phyloP scores from a whole-genome alignment of 2,329 filamentous ascomycete genomes.

The Endocalyx cinctus region DNA sequence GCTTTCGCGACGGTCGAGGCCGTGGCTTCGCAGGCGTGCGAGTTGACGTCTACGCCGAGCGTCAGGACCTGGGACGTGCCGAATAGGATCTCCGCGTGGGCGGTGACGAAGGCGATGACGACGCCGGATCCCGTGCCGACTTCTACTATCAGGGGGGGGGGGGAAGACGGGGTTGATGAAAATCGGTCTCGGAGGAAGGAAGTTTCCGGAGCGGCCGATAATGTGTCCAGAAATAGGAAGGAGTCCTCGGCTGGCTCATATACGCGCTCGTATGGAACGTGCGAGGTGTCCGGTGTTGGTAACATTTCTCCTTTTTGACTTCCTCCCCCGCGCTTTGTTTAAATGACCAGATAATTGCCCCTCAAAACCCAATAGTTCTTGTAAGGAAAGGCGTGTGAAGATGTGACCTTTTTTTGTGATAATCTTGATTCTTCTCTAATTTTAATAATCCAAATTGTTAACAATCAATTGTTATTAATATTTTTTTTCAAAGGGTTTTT shows the following conservation, averaged over 20 bases:
- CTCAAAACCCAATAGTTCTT: background rate
- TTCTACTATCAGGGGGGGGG: slow-evolving; percentile 69
- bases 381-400: too few species aligned
- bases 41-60: slow-evolving; percentile 79
- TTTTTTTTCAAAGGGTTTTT: too few species aligned
- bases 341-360: too few species aligned
- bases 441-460: too few species aligned
- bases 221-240: slow-evolving; percentile 86
- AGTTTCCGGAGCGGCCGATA: slow-evolving; percentile 67
- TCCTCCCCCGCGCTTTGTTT: too few species aligned
- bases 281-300: slow-evolving; percentile 87
- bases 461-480: too few species aligned
- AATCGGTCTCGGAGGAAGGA: slow-evolving; percentile 66
- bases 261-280: slow-evolving; percentile 81
- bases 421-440: too few species aligned
- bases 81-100: slow-evolving; percentile 69
- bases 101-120: slow-evolving; percentile 81
- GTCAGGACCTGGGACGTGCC: slow-evolving; percentile 66
- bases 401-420: too few species aligned
- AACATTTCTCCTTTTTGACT: slow-evolving; percentile 57
- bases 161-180: slow-evolving; percentile 21
- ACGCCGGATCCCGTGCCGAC: slow-evolving; percentile 90
- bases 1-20: slow-evolving; percentile 59
- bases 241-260: slow-evolving; percentile 98
- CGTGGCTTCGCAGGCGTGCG: slow-evolving; percentile 75